phyloP scores from a whole-genome alignment of 1,139 yeast species.

The Candida mesenterica region DNA sequence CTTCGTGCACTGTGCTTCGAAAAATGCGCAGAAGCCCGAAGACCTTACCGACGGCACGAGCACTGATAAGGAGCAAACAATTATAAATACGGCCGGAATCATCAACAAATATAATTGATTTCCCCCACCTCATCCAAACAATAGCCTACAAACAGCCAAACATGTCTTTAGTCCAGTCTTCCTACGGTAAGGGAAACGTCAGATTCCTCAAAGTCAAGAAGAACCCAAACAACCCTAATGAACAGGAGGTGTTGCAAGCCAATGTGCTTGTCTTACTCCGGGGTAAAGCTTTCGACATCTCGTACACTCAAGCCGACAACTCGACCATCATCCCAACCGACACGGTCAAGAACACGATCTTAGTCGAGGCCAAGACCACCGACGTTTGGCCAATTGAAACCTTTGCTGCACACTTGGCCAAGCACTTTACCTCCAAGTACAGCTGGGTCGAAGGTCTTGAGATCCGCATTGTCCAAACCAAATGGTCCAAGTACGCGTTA shows the following conservation, averaged over 20 bases:
- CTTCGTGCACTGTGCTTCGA: no score
- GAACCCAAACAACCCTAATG: constrained; percentile 63
- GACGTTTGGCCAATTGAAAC: constrained; percentile 89
- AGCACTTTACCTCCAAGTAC: constrained; percentile 77
- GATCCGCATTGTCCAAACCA: constrained; percentile 63
- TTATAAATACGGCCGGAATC: no score
- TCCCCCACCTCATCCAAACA: no score
- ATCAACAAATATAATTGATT: no score
- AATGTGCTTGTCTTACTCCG: constrained; percentile 71
- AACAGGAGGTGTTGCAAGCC: constrained; percentile 82
- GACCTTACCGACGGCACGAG: no score
- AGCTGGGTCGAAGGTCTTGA: constrained; percentile 71
- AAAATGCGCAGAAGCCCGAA: no score
- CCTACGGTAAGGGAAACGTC: constrained; percentile 91
- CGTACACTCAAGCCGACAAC: constrained; percentile 88
- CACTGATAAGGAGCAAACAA: no score
- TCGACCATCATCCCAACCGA: constrained; percentile 90
- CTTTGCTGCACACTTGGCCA: constrained; percentile 80
- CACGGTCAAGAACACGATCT: constrained; percentile 86
- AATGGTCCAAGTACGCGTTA: constrained; percentile 76
- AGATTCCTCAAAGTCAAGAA: constrained; percentile 85
- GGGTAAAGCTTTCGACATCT: constrained; percentile 66
- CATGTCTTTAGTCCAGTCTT: constrained; percentile 34
- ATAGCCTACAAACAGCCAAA: no score
- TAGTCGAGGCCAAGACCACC: constrained; percentile 74